Evolutionary conservation across 805 yeast species (phyloP), one percentile per base, ranked within the genome.

Genomic region (Yarrowia osloensis): DNA sequence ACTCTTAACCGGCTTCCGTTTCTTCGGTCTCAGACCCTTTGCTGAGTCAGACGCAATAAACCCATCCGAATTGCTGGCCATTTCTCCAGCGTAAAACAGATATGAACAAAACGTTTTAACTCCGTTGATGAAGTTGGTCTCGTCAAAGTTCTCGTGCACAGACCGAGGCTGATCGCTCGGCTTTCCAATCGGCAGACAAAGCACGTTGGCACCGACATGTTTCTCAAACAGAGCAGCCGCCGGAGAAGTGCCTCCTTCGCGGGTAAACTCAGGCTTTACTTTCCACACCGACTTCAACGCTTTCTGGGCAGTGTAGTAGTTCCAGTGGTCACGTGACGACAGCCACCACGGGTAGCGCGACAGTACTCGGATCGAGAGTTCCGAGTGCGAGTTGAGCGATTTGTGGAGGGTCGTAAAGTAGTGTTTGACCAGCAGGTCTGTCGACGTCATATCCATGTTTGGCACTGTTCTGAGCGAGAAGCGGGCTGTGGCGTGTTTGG

Each of bases 81-180:
- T n/a, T 9, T 54, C 46, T 1, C 63, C 63, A 0, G 49, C 49
- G 8, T n/a, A 44, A 13, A 9, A 31, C 21, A 42, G 12, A 31
- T 42, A 42, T 37, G 67, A 28, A 37, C 42, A 9, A 68, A 52
- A 35, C 52, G 52, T 28, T 65, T 44, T 28, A 68, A 68, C 62
- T 62, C 68, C 72, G 72, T 72, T 62, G 70, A 74, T 13, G 74
- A 3, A 57, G 7, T 57, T 13, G 9, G 6, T 22, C n/a, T 54
- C 61, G 44, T 17, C 21, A 22, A 54, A n/a, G 42, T 35, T 54
- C 15, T 54, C 61, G 9, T 22, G 2, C 6, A 24, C 44, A 1
- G 44, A 21, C 11, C 31, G n/a, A 7, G 19, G 31, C 17, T n/a
- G 5, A 12, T 54, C 61, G 2, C 19, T 15, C 9, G 63, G 37